Evolutionary conservation across 352 stramenopile genomes (phyloP), one percentile per base, ranked within the genome.

Genomic region (Pythium myriotylum): DNA sequence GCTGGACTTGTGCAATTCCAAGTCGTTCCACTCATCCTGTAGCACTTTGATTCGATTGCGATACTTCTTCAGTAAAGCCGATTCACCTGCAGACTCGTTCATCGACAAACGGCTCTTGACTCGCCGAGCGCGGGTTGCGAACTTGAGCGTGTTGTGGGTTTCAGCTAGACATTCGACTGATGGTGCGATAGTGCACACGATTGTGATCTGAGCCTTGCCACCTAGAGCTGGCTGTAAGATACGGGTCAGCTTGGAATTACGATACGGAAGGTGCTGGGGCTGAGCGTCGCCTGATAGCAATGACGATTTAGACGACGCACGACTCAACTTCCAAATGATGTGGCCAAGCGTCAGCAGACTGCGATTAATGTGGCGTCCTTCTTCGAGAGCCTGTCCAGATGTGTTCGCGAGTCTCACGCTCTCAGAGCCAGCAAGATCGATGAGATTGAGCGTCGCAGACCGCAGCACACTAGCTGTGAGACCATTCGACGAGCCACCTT

Each of bases 171-270:
- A 98, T 14, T 95, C 77, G 43, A 97, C 90, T 0, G 93, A 97
- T 16, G 96, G 92, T 6, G 96, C 98, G 17, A 96, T 89, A 61
- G 96, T 99, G 52, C 94, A 98, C 62, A 99, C 92, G 40, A 99
- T 90, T n/a, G 96, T 94, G 71, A 99, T 99, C 40, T 95, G 84
- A 35, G 95, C 94, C 73, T 99, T 97, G 9, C 97, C 97, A 20
- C 88, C 93, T 13, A 99, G 77, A 13, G 94, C 97, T 5, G 97
- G 95, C 77, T 99, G 96, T 3, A 99, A 69, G 65, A 99, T 97
- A 17, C 97, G 85, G 40, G 97, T 99, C 54, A 99, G 77, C 74
- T 99, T 99, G 3, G 91, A 98, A 77, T 99, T 98, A 54, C 97
- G 92, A 70, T 98, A 99, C 67, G 97, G 98, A 37, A 99, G 77